phyloP scores from a whole-genome alignment of 331 rosid species.

The Phaseolus coccineus region DNA sequence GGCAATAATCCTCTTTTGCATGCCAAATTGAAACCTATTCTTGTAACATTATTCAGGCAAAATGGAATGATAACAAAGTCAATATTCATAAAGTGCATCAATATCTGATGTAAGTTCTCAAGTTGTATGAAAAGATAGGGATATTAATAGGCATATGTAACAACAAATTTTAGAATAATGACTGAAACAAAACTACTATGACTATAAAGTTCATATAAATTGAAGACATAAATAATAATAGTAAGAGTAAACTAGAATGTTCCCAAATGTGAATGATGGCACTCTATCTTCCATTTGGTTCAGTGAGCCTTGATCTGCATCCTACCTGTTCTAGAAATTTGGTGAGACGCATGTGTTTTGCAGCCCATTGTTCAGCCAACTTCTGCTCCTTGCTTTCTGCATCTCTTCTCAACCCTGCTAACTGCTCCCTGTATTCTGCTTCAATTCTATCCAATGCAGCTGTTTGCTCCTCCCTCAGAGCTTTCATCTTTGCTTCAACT shows the following conservation, averaged over 20 bases:
- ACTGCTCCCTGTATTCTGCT: constrained; percentile 83
- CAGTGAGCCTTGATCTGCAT: constrained; percentile 65
- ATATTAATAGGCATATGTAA: constrained; percentile 41
- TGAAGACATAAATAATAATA: constrained; percentile 31
- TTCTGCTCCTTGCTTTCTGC: constrained; percentile 96
- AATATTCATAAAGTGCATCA: constrained; percentile 44
- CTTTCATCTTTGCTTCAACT: constrained; percentile 83
- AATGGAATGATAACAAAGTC: constrained; percentile 10
- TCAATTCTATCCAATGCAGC: constrained; percentile 81
- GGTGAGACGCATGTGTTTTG: constrained; percentile 75
- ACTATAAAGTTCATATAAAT: constrained; percentile 37
- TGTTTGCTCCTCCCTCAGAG: constrained; percentile 82
- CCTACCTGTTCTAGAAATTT: constrained; percentile 87
- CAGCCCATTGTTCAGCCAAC: constrained; percentile 93
- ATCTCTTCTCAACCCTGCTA: constrained; percentile 83
- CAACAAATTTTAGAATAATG: constrained; percentile 42
- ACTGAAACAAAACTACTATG: constrained; percentile 48
- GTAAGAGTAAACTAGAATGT: constrained; percentile 30
- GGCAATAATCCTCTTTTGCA: neutral
- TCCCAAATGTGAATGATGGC: constrained; percentile 1
- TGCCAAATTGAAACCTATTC: neutral
- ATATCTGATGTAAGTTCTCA: constrained; percentile 40
- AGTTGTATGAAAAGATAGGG: constrained; percentile 41
- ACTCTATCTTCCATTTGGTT: constrained; percentile 64
- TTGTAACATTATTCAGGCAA: neutral